phyloP scores from a whole-genome alignment of 2,329 filamentous ascomycete species.

The Aspergillus sp. region DNA sequence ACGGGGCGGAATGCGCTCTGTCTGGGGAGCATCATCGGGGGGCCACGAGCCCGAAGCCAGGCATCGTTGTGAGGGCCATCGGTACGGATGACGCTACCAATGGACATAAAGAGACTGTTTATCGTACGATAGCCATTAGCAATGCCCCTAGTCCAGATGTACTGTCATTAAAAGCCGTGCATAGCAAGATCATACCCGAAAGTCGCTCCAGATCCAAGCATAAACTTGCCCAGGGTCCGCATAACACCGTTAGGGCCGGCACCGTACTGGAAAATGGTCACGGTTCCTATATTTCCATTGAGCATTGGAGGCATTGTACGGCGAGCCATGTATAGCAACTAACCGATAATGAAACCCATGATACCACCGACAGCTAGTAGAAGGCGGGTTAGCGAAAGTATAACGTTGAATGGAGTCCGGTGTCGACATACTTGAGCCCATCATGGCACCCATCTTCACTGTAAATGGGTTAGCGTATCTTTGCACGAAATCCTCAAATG shows the following conservation, averaged over 20 bases:
- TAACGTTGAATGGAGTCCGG: constrained; percentile 4
- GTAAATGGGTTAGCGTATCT: constrained; percentile 26
- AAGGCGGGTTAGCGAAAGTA: constrained; percentile 12
- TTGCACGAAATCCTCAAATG: background rate
- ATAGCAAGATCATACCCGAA: constrained; percentile 66
- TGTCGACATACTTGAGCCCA: constrained; percentile 80
- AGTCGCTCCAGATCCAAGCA: constrained; percentile 88
- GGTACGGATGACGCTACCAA: constrained; percentile 91
- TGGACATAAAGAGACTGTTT: constrained; percentile 89
- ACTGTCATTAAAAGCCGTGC: background rate
- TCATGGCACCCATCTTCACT: constrained; percentile 99
- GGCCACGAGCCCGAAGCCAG: constrained; percentile 66
- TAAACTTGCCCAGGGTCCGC: constrained; percentile 91
- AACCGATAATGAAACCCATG: constrained; percentile 97
- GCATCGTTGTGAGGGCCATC: constrained; percentile 73
- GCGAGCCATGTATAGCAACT: constrained; percentile 14
- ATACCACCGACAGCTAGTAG: constrained; percentile 79
- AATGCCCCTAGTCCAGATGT: background rate
- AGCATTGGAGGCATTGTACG: background rate
- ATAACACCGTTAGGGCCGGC: constrained; percentile 90
- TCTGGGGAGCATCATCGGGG: constrained; percentile 61
- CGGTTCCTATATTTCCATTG: constrained; percentile 56
- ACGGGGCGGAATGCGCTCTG: constrained; percentile 29
- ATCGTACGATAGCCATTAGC: constrained; percentile 1
- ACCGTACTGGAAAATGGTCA: constrained; percentile 92